Evolutionary conservation across 306 rosid genomes (phyloP).

Genomic region (barrel medic (Medicago truncatula)): MtrunA17r5.0-ANR NC_053048.1:5696001-5696500

Average conservation of each 20-base stretch:
- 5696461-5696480: too few relatives aligned
- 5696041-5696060: not conserved
- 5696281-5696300: not conserved
- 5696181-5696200: not conserved
- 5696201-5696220: not conserved
- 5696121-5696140: not conserved
- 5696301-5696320: not conserved
- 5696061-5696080: not conserved
- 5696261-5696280: not conserved
- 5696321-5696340: not conserved
- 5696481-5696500: not conserved
- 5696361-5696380: too few relatives aligned
- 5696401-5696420: not conserved
- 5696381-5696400: too few relatives aligned
- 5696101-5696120: not conserved
- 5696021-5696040: not conserved
- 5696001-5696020: too few relatives aligned
- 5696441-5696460: not conserved
- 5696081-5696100: not conserved
- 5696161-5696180: fast-evolving
- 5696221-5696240: not conserved
- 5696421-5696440: not conserved
- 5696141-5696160: not conserved
- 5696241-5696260: not conserved
- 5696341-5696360: too few relatives aligned